Evolutionary conservation across 108 stramenopile species (phyloP).

Genomic region (Parietichytrium sp.): DNA sequence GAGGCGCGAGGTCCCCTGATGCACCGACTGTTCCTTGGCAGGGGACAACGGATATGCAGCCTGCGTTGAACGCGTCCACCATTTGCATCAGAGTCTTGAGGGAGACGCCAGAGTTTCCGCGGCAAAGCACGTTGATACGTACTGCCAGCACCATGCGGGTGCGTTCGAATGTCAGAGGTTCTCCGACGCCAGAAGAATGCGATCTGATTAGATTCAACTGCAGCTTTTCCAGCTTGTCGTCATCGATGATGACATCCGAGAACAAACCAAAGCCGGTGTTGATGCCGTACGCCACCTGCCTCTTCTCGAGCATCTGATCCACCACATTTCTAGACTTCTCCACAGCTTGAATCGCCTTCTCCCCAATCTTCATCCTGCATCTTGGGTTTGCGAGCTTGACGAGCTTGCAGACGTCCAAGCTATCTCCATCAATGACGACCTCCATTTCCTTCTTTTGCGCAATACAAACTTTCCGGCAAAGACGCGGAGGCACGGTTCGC

Average conservation of each 20-base stretch:
- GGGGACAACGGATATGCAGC: slow-evolving; percentile 42
- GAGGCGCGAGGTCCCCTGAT: slow-evolving; percentile 46
- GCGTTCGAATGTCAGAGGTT: slow-evolving; percentile 12
- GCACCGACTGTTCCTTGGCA: slow-evolving; percentile 48
- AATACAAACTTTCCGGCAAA: too few relatives aligned
- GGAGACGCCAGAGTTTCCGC: slow-evolving; percentile 41
- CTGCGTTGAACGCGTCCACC: slow-evolving; percentile 44
- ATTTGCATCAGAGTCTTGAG: neutral
- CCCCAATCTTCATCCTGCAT: neutral
- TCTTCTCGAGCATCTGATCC: slow-evolving; percentile 35
- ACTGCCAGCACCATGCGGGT: slow-evolving; percentile 46
- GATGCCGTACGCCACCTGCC: slow-evolving; percentile 47
- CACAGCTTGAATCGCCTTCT: neutral
- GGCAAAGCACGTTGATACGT: slow-evolving; percentile 46
- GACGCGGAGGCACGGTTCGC: too few relatives aligned
- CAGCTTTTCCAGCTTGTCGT: slow-evolving; percentile 25
- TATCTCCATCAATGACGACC: neutral
- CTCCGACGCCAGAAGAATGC: slow-evolving; percentile 45
- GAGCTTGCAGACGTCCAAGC: neutral
- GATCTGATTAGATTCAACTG: slow-evolving; percentile 47
- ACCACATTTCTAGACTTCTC: slow-evolving; percentile 33
- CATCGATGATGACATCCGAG: slow-evolving; percentile 23
- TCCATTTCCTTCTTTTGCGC: too few relatives aligned
- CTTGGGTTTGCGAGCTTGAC: neutral
- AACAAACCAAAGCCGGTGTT: slow-evolving; percentile 52